These are phyloP conservation scores for Saposhnikovia divaricata DNA, from an alignment of 129 eudicot genomes.

Conservation along the genomic window DNA sequence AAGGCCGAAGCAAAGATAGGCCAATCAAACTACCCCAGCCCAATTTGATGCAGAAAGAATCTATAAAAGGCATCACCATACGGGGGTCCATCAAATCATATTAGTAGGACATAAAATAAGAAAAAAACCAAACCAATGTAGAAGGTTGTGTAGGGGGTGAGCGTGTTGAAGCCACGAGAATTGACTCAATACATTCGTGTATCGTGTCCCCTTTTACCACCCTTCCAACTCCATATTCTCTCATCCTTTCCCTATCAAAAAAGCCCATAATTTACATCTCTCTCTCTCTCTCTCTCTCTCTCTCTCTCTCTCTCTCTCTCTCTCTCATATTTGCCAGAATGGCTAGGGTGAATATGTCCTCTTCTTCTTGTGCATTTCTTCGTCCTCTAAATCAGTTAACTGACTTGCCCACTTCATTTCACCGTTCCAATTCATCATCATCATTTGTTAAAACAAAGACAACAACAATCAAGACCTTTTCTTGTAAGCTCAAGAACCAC, in stretches of 20 bases:
- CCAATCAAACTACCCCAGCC: neutral
- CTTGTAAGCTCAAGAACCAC: conserved; percentile 24
- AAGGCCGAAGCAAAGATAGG: neutral
- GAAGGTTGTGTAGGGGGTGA: conserved; percentile 16
- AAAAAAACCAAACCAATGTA: neutral
- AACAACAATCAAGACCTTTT: conserved; percentile 8
- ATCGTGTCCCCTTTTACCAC: conserved; percentile 59
- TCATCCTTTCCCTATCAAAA: neutral
- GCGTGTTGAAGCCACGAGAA: conserved; percentile 66
- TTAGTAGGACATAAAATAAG: neutral
- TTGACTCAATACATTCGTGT: neutral
- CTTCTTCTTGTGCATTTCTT: conserved; percentile 6
- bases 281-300: too few species aligned
- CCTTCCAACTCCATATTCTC: conserved; percentile 33
- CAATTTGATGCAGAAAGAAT: neutral
- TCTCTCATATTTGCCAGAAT: conserved; percentile 9
- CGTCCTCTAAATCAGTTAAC: neutral
- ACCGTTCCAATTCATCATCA: neutral
- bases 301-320: too few species aligned
- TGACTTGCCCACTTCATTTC: neutral
- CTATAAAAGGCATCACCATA: neutral
- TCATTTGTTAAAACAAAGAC: conserved; percentile 12
- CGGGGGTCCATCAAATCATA: neutral
- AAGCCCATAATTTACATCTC: too few species aligned
- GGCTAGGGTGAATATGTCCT: conserved; percentile 44